Evolutionary conservation across 2,329 filamentous ascomycete species (phyloP).

Genomic region (Karstenula rhodostoma): DNA sequence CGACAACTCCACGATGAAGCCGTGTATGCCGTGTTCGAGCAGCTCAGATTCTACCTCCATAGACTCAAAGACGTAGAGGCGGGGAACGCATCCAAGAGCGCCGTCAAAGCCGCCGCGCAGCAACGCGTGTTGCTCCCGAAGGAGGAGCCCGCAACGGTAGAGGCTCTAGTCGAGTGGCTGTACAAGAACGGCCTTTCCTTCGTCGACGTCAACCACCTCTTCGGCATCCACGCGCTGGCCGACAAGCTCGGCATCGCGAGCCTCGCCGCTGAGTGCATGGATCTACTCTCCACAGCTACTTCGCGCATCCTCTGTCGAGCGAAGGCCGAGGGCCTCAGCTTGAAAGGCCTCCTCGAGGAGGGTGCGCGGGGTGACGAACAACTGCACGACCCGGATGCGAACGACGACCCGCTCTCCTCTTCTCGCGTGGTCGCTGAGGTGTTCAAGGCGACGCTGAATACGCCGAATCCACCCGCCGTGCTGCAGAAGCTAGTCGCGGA

Average conservation of each 20-base stretch:
- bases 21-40: slow-evolving; percentile 15
- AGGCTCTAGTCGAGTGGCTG: slow-evolving; percentile 29
- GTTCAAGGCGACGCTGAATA: slow-evolving; percentile 29
- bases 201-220: slow-evolving; percentile 21
- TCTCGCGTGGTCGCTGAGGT: slow-evolving; percentile 19
- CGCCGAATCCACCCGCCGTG: slow-evolving; percentile 17
- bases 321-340: neutral
- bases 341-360: slow-evolving; percentile 22
- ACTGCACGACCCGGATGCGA: neutral
- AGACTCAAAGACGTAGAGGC: slow-evolving; percentile 21
- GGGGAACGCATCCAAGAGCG: slow-evolving; percentile 8
- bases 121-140: slow-evolving; percentile 23
- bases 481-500: slow-evolving; percentile 27
- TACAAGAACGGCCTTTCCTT: slow-evolving; percentile 18
- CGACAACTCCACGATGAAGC: slow-evolving; percentile 20
- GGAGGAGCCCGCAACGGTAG: slow-evolving; percentile 18
- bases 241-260: slow-evolving; percentile 19
- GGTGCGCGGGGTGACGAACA: neutral
- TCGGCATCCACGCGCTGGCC: slow-evolving; percentile 27
- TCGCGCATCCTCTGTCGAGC: slow-evolving; percentile 17
- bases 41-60: slow-evolving; percentile 13
- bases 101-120: slow-evolving; percentile 28
- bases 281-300: slow-evolving; percentile 17
- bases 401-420: neutral
- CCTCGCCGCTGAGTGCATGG: slow-evolving; percentile 26